Evolutionary conservation across 257 asterid species (phyloP).

Genomic region (Nicotiana undulata): DNA sequence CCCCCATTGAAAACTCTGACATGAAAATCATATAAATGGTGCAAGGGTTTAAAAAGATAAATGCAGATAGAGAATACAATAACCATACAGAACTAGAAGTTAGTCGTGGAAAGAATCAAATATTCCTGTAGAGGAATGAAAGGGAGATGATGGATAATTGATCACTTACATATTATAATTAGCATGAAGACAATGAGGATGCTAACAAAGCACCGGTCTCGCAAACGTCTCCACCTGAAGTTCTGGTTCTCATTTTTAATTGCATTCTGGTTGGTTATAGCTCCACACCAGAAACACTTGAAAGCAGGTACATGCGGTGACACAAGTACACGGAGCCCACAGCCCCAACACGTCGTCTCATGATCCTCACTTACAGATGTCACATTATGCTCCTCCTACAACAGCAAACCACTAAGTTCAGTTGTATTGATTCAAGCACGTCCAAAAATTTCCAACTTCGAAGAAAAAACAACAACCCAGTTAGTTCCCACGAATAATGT

Average conservation of each 20-base stretch:
- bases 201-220: slow-evolving; percentile 67
- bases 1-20: neutral
- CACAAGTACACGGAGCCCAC: slow-evolving; percentile 83
- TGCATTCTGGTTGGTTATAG: slow-evolving; percentile 57
- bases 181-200: slow-evolving; percentile 58
- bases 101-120: neutral
- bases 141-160: neutral
- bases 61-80: neutral
- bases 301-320: slow-evolving; percentile 61
- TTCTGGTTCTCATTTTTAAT: slow-evolving; percentile 35
- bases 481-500: too few species aligned
- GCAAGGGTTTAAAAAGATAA: neutral
- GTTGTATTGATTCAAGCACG: neutral
- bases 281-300: slow-evolving; percentile 97
- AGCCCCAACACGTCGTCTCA: slow-evolving; percentile 89
- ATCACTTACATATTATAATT: slow-evolving; percentile 66
- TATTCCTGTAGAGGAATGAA: neutral
- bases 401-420: slow-evolving; percentile 5
- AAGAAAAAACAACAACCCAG: neutral
- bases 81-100: neutral
- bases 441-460: neutral
- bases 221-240: slow-evolving; percentile 56
- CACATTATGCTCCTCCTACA: slow-evolving; percentile 51
- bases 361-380: slow-evolving; percentile 39
- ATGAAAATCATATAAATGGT: neutral